A percentile compares a stretch with the other conserved stretches of the same genome.
These are phyloP conservation scores for Metschnikowia gelsemii DNA, from an alignment of 805 yeast genomes.

Conservation along the genomic window DNA sequence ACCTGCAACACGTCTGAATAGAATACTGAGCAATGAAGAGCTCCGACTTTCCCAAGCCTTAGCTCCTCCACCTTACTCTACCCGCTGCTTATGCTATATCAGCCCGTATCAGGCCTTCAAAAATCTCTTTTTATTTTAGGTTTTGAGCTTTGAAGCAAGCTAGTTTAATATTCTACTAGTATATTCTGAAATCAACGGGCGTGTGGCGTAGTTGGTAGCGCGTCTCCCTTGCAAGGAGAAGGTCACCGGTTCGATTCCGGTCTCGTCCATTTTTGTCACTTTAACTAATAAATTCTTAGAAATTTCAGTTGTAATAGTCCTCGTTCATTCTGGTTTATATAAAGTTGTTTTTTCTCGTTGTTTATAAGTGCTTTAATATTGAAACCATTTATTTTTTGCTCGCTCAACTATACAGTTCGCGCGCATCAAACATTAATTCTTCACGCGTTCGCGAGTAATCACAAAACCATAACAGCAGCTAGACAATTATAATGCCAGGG, in stretches of 20 bases:
- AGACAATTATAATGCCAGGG: constrained; percentile 27
- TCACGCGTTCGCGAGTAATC: constrained; percentile 12
- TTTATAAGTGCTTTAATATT: neutral
- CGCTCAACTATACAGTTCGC: neutral
- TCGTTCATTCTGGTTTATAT: neutral
- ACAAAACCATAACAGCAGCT: constrained; percentile 7
- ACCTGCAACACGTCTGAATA: too few species aligned
- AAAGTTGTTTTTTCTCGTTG: neutral
- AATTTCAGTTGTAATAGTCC: neutral
- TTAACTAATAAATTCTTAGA: neutral
- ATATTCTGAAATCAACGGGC: constrained; percentile 40
- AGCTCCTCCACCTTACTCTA: too few species aligned
- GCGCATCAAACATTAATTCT: neutral
- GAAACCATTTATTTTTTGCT: neutral
- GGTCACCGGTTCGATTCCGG: constrained; percentile 80
- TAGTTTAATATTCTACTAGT: neutral
- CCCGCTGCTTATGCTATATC: too few species aligned
- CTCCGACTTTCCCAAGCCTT: too few species aligned
- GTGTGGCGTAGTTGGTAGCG: constrained; percentile 85
- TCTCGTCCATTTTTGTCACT: constrained; percentile 53
- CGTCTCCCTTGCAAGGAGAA: constrained; percentile 77
- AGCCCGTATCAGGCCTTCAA: too few species aligned
- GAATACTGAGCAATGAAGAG: too few species aligned
- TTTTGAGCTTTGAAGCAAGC: too few species aligned
- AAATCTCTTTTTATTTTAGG: too few species aligned